These are phyloP conservation scores for Chenopodium berlandieri DNA, from an alignment of 148 eudicot genomes.

Conservation along the genomic window DNA sequence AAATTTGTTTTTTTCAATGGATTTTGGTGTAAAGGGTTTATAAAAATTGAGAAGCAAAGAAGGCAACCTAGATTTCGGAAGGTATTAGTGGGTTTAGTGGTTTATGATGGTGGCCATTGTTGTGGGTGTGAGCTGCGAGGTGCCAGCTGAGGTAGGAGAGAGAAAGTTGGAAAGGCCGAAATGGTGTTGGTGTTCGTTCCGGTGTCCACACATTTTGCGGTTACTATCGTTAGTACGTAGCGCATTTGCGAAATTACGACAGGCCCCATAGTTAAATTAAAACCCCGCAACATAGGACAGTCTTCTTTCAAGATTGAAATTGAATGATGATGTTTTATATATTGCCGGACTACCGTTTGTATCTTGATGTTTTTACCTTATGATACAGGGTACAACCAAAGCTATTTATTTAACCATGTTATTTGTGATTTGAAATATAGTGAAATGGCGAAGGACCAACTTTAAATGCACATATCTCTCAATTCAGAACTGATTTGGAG, in stretches of 20 bases:
- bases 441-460: too few relatives aligned
- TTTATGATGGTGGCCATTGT: neutral
- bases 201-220: conserved; percentile 6
- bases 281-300: too few relatives aligned
- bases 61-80: neutral
- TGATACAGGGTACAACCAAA: too few relatives aligned
- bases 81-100: neutral
- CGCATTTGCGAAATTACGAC: neutral
- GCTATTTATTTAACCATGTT: too few relatives aligned
- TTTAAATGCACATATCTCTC: too few relatives aligned
- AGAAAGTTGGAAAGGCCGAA: neutral
- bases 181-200: conserved; percentile 19
- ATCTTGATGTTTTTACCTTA: too few relatives aligned
- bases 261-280: too few relatives aligned
- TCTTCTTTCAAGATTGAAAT: too few relatives aligned
- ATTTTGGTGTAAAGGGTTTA: neutral
- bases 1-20: neutral
- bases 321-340: too few relatives aligned
- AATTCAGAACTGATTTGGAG: too few relatives aligned
- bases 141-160: neutral
- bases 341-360: too few relatives aligned
- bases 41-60: neutral
- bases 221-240: neutral
- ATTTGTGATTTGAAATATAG: too few relatives aligned
- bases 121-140: neutral